Conservation (phyloP, 306 rosid species). For the Prunus salicina region DNA sequence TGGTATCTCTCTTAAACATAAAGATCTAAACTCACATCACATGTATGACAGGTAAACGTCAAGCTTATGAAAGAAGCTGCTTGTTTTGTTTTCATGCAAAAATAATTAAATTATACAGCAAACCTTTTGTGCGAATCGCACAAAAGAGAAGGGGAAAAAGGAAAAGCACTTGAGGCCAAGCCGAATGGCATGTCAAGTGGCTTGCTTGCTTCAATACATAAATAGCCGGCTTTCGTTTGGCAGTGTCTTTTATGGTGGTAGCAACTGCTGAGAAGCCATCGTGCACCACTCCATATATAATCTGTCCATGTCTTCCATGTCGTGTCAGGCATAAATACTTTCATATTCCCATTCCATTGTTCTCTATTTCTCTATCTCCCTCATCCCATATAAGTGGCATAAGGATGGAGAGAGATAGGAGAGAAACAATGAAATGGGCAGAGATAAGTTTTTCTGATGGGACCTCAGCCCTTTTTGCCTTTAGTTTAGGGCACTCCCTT, state of each 20-base stretch:
- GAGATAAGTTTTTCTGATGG: no score
- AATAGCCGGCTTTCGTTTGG: background rate
- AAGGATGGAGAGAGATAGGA: no score
- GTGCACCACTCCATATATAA: background rate
- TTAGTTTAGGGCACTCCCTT: background rate
- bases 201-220: background rate
- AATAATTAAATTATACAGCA: background rate
- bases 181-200: background rate
- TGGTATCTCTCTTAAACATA: background rate
- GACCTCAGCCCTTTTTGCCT: background rate
- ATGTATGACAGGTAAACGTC: slow-evolving; percentile 11
- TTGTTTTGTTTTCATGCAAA: background rate
- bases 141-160: background rate
- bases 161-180: background rate
- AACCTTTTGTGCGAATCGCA: background rate
- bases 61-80: slow-evolving; percentile 12
- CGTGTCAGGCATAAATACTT: no score
- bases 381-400: no score
- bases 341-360: no score
- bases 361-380: no score
- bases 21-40: background rate
- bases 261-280: slow-evolving; percentile 4
- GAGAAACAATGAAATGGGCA: no score
- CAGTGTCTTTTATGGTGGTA: slow-evolving; percentile 9
- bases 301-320: background rate